Evolutionary conservation across 768 basidiomycete genomes (phyloP).

Genomic region (Xanthoconium purpureum): DNA sequence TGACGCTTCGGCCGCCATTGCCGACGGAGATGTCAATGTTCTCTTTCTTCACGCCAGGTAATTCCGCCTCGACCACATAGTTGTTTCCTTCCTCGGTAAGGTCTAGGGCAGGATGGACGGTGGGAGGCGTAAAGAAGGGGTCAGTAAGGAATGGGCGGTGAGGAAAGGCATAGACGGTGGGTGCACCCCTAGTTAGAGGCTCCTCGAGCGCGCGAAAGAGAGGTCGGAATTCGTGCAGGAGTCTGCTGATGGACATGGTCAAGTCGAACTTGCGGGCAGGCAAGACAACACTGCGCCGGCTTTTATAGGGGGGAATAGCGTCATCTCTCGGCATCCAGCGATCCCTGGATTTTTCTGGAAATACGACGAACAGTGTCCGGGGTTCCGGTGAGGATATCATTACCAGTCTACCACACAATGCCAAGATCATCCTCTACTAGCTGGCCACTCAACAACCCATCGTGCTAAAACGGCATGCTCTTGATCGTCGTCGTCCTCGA

Average conservation of each 20-base stretch:
- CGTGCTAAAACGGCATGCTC: slow-evolving; percentile 74
- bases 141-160: slow-evolving; percentile 46
- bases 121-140: slow-evolving; percentile 42
- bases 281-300: background rate
- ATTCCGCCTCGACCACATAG: slow-evolving; percentile 71
- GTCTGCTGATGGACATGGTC: slow-evolving; percentile 63
- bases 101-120: slow-evolving; percentile 59
- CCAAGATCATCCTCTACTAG: background rate
- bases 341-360: slow-evolving; percentile 17
- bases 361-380: slow-evolving; percentile 6
- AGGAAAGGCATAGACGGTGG: slow-evolving; percentile 24
- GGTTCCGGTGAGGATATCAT: slow-evolving; percentile 4
- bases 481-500: slow-evolving; percentile 87
- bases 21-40: slow-evolving; percentile 69
- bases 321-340: slow-evolving; percentile 10
- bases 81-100: slow-evolving; percentile 60
- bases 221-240: slow-evolving; percentile 70
- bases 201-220: slow-evolving; percentile 76
- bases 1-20: slow-evolving; percentile 65
- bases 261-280: background rate
- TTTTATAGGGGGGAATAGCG: slow-evolving; percentile 17
- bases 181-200: slow-evolving; percentile 45
- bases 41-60: slow-evolving; percentile 78
- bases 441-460: slow-evolving; percentile 80
- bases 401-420: background rate